These are phyloP conservation scores for Bipolaris sorokiniana DNA, from an alignment of 2,329 filamentous ascomycete species.

Conservation along the genomic window DNA sequence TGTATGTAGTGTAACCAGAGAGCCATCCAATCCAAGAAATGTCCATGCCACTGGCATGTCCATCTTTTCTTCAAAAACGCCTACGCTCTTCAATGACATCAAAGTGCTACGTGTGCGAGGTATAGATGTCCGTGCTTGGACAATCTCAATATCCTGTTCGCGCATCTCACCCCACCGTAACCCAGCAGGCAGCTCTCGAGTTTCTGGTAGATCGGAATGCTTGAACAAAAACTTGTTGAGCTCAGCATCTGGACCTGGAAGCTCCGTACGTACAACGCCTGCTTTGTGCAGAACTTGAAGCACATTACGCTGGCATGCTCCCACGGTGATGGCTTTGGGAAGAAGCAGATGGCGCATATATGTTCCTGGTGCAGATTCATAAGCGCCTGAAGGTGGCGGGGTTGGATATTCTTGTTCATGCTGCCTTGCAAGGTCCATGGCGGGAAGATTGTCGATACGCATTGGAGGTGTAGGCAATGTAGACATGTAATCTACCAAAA, in stretches of 20 bases:
- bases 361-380: conserved; percentile 25
- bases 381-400: conserved; percentile 26
- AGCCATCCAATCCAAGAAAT: conserved; percentile 67
- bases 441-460: conserved; percentile 31
- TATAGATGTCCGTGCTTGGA: conserved; percentile 57
- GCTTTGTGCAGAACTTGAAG: conserved; percentile 29
- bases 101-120: conserved; percentile 59
- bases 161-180: conserved; percentile 63
- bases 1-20: conserved; percentile 66
- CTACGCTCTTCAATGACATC: conserved; percentile 47
- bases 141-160: conserved; percentile 61
- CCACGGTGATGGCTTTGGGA: conserved; percentile 52
- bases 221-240: conserved; percentile 65
- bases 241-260: conserved; percentile 39
- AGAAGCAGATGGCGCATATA: conserved; percentile 44
- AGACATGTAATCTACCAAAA: conserved; percentile 37
- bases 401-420: conserved; percentile 37
- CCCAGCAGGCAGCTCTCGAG: conserved; percentile 51
- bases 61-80: conserved; percentile 53
- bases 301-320: conserved; percentile 49
- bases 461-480: conserved; percentile 36
- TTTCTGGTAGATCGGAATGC: conserved; percentile 54
- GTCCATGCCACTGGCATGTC: conserved; percentile 67
- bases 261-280: conserved; percentile 35
- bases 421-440: conserved; percentile 36